These are phyloP conservation scores for Pseudopyricularia javanii DNA, from an alignment of 2,329 filamentous ascomycete genomes.

Conservation along the genomic window DNA sequence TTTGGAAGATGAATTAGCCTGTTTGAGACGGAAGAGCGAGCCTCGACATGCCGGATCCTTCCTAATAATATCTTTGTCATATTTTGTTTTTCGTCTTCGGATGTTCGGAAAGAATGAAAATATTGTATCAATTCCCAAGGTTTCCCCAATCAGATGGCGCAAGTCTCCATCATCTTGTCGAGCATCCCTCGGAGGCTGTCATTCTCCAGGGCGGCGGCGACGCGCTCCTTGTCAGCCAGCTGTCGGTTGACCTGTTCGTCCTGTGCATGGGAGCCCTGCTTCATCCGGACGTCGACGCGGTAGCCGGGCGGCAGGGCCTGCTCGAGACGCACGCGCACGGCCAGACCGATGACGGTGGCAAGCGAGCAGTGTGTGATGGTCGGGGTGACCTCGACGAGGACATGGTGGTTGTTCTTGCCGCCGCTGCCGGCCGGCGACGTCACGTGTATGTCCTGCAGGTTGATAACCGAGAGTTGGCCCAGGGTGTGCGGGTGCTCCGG, in stretches of 20 bases:
- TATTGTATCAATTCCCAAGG: not conserved
- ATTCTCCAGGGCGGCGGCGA: slow-evolving; percentile 90
- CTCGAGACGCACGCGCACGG: slow-evolving; percentile 82
- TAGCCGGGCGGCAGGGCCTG: slow-evolving; percentile 85
- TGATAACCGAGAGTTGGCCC: slow-evolving; percentile 87
- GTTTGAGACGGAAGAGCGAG: no score
- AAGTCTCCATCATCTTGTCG: slow-evolving; percentile 87
- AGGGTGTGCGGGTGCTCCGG: slow-evolving; percentile 93
- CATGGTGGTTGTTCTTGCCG: no score
- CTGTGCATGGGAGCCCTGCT: slow-evolving; percentile 90
- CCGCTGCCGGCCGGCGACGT: slow-evolving; percentile 47
- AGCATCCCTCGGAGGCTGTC: slow-evolving; percentile 78
- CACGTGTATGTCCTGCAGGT: slow-evolving; percentile 86
- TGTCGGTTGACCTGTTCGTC: slow-evolving; percentile 97
- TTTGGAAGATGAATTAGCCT: no score
- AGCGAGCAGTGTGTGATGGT: slow-evolving; percentile 96
- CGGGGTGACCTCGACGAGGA: slow-evolving; percentile 82
- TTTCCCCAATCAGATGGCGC: slow-evolving; percentile 25
- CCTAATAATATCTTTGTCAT: no score
- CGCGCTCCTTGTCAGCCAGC: slow-evolving; percentile 88
- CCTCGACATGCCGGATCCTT: no score
- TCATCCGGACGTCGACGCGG: slow-evolving; percentile 83
- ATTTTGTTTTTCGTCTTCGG: not conserved
- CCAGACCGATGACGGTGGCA: slow-evolving; percentile 89
- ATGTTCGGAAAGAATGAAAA: not conserved